Evolutionary conservation across 345 rosid genomes (phyloP).

Genomic region (Gossypium mustelinum): DNA sequence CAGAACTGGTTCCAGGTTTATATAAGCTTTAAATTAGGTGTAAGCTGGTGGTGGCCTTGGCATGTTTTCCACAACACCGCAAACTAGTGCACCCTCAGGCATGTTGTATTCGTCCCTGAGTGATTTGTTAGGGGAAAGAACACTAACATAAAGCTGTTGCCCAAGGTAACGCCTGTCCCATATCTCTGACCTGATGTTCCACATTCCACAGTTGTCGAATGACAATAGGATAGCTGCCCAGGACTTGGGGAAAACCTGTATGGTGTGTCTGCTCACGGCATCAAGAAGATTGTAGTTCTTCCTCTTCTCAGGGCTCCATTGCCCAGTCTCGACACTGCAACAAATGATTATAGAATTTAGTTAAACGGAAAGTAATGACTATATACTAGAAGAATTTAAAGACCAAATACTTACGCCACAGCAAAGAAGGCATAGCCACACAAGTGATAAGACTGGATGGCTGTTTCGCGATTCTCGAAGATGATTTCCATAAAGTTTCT

Average conservation of each 20-base stretch:
- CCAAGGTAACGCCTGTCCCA: slow-evolving; percentile 67
- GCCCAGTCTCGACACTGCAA: not conserved
- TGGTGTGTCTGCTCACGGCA: slow-evolving; percentile 78
- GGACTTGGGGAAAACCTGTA: slow-evolving; percentile 79
- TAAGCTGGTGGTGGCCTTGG: slow-evolving; percentile 62
- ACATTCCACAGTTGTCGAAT: slow-evolving; percentile 91
- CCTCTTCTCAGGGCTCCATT: not conserved
- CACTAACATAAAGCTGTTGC: slow-evolving; percentile 65
- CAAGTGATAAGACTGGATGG: slow-evolving; percentile 59
- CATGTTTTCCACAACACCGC: slow-evolving; percentile 55
- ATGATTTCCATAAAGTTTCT: slow-evolving; percentile 70
- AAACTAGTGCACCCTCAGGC: slow-evolving; percentile 52
- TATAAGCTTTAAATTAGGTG: not conserved
- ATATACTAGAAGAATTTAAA: too few species aligned
- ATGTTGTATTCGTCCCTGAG: slow-evolving; percentile 81
- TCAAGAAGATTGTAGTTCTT: slow-evolving; percentile 69
- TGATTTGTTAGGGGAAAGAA: slow-evolving; percentile 61
- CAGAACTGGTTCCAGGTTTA: not conserved
- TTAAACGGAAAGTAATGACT: too few species aligned
- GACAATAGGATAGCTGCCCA: slow-evolving; percentile 82
- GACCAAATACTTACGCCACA: slow-evolving; percentile 26
- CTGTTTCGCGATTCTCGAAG: slow-evolving; percentile 72
- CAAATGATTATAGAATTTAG: too few species aligned
- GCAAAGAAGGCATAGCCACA: slow-evolving; percentile 77
- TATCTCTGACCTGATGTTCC: slow-evolving; percentile 76